Conservation (phyloP, 2,329 filamentous ascomycete species). For the Curvularia sp. region DNA sequence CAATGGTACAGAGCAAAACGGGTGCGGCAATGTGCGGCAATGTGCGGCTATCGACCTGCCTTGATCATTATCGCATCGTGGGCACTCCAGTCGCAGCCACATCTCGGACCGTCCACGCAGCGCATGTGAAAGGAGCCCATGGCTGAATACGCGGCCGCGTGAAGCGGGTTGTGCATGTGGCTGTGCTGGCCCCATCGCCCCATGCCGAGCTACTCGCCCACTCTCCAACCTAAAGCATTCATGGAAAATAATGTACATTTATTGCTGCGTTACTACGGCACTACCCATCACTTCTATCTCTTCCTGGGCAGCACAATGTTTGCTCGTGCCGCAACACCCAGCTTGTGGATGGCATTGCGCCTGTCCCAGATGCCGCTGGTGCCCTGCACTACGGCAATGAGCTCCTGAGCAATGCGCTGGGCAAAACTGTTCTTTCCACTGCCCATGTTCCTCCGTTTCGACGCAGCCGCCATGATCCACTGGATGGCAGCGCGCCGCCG, state of each 20-base stretch:
- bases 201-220: slow-evolving; percentile 21
- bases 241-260: slow-evolving; percentile 11
- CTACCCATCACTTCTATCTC: slow-evolving; percentile 26
- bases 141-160: slow-evolving; percentile 13
- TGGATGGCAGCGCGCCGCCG: slow-evolving; percentile 78
- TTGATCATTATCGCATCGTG: background rate
- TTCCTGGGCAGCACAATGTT: slow-evolving; percentile 63
- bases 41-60: background rate
- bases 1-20: background rate
- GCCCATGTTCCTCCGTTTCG: slow-evolving; percentile 76
- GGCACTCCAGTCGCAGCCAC: background rate
- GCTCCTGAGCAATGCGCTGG: slow-evolving; percentile 80
- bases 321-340: slow-evolving; percentile 77
- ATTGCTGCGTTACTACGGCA: slow-evolving; percentile 1
- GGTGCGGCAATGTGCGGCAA: background rate
- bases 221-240: slow-evolving; percentile 4
- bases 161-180: slow-evolving; percentile 30
- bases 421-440: slow-evolving; percentile 77
- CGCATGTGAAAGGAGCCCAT: background rate
- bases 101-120: no score
- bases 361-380: slow-evolving; percentile 84
- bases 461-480: slow-evolving; percentile 89
- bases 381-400: slow-evolving; percentile 87
- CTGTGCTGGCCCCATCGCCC: slow-evolving; percentile 7
- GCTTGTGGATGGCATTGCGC: slow-evolving; percentile 78